Evolutionary conservation across 805 yeast genomes (phyloP).

Genomic region (Saccharomyces eubayanus): DNA sequence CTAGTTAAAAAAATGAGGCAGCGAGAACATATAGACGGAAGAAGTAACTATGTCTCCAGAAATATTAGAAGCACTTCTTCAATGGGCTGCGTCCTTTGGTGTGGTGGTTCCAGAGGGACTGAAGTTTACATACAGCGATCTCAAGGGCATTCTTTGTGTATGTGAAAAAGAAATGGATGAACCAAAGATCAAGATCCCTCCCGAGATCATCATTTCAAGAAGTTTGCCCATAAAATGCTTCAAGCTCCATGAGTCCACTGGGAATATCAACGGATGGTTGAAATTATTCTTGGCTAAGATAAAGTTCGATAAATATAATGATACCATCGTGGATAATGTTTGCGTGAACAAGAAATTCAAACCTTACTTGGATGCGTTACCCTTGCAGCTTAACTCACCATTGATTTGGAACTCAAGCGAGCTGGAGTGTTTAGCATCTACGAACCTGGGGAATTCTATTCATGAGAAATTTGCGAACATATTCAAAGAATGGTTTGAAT

Average conservation of each 20-base stretch:
- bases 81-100: conserved; percentile 37
- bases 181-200: conserved; percentile 28
- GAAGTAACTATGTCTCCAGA: neutral
- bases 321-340: conserved; percentile 5
- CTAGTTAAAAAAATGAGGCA: neutral
- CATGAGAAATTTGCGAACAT: conserved; percentile 39
- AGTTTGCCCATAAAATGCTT: conserved; percentile 20
- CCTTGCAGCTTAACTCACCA: conserved; percentile 45
- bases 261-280: conserved; percentile 29
- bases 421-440: conserved; percentile 45
- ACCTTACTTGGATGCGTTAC: conserved; percentile 46
- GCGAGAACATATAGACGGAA: neutral
- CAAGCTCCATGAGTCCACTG: conserved; percentile 7
- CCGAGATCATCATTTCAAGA: conserved; percentile 23
- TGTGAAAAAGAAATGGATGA: conserved; percentile 16
- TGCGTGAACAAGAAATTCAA: conserved; percentile 19
- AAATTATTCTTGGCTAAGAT: conserved; percentile 37
- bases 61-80: conserved; percentile 7
- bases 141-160: conserved; percentile 34
- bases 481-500: conserved; percentile 53
- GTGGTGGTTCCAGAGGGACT: conserved; percentile 28
- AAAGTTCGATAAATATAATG: conserved; percentile 28
- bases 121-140: conserved; percentile 27
- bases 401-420: conserved; percentile 54
- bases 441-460: conserved; percentile 55